These are phyloP conservation scores for Glycine tomentella DNA, from an alignment of 306 rosid genomes.

Conservation along the genomic window DNA sequence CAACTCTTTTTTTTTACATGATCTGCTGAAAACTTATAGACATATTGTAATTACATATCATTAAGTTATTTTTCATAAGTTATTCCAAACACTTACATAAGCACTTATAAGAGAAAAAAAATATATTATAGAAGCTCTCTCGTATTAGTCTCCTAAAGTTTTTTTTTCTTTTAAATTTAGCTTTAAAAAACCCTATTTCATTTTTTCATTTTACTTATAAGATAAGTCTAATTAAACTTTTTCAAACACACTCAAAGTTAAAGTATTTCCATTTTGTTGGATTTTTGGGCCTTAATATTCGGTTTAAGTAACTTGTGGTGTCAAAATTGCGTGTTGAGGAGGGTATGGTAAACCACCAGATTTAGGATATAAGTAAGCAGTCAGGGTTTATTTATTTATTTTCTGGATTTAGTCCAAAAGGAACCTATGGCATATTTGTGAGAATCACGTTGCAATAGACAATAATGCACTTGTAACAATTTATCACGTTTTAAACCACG, in stretches of 20 bases:
- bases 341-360: constrained; percentile 13
- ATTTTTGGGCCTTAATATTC: background rate
- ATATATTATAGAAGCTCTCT: too few species aligned
- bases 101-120: too few species aligned
- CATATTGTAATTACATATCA: too few species aligned
- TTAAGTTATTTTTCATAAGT: too few species aligned
- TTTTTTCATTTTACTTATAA: too few species aligned
- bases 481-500: constrained; percentile 44
- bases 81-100: too few species aligned
- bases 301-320: background rate
- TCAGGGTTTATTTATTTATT: background rate
- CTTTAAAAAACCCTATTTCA: too few species aligned
- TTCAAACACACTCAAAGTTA: background rate
- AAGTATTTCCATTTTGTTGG: background rate
- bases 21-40: too few species aligned
- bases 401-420: constrained; percentile 15
- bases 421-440: constrained; percentile 14
- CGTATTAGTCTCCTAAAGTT: too few species aligned
- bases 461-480: constrained; percentile 33
- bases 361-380: constrained; percentile 7
- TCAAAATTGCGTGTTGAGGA: constrained; percentile 16
- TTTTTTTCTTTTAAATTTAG: too few species aligned
- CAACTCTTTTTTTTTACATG: too few species aligned
- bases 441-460: constrained; percentile 28
- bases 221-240: too few species aligned